Conservation (phyloP, 495 filamentous ascomycete species). For the Talaromyces thailandensis region DNA sequence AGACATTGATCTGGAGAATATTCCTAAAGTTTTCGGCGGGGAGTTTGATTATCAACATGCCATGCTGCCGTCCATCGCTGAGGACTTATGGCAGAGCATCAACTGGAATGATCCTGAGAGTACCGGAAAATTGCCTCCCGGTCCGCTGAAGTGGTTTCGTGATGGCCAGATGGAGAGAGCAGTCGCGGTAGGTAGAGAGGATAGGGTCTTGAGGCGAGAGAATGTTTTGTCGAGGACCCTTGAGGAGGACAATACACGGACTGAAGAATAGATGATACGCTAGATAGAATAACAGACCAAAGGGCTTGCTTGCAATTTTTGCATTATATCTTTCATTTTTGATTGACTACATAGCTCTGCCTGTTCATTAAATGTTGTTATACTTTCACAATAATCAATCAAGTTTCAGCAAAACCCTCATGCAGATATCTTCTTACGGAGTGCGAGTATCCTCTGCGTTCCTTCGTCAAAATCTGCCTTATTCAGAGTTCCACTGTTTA, state of each 20-base stretch:
- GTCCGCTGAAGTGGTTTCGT: background rate
- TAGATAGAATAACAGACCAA: background rate
- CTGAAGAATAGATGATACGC: background rate
- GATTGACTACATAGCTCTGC: too few species aligned
- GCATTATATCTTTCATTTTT: too few species aligned
- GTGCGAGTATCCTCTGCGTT: conserved; percentile 14
- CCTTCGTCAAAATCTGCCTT: conserved; percentile 9
- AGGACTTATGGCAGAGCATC: background rate
- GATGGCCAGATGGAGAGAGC: background rate
- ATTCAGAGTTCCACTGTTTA: conserved; percentile 14
- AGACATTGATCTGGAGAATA: background rate
- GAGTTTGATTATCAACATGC: background rate
- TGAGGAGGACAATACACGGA: background rate
- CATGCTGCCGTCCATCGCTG: background rate
- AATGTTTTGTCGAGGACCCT: background rate
- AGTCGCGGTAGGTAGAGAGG: background rate
- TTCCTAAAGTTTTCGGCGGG: background rate
- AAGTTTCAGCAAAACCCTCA: background rate
- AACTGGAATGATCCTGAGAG: background rate
- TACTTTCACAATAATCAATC: background rate
- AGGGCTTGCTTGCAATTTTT: too few species aligned
- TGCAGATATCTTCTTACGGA: conserved; percentile 11
- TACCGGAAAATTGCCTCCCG: background rate
- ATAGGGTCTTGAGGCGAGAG: background rate
- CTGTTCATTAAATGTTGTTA: too few species aligned